A percentile compares a stretch with the other conserved stretches of the same genome.
phyloP scores from a whole-genome alignment of 2,329 filamentous ascomycete species.

The Aspergillus puulaauensis region DNA sequence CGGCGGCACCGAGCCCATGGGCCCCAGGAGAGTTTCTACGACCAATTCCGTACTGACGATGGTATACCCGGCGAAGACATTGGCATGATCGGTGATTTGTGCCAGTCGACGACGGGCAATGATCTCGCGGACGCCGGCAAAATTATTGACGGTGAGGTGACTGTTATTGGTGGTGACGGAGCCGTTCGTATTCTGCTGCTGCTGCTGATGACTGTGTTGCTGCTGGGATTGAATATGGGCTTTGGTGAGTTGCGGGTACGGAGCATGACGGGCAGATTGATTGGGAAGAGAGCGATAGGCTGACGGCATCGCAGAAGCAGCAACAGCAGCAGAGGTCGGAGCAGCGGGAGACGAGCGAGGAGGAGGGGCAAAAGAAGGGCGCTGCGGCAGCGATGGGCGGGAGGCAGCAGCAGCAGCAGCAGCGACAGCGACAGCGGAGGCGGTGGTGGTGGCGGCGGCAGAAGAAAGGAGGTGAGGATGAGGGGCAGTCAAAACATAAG shows the following conservation, averaged over 20 bases:
- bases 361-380: conserved; percentile 34
- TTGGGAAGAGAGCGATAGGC: conserved; percentile 42
- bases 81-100: conserved; percentile 47
- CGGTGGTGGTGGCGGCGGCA: conserved; percentile 15
- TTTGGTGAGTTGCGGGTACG: conserved; percentile 38
- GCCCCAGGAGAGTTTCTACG: conserved; percentile 43
- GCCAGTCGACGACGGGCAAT: conserved; percentile 43
- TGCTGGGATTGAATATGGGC: conserved; percentile 30
- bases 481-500: conserved; percentile 18
- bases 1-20: conserved; percentile 41
- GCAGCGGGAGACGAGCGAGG: conserved; percentile 28
- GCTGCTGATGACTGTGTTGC: conserved; percentile 15
- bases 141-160: conserved; percentile 38
- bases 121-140: conserved; percentile 42
- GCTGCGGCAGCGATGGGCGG: conserved; percentile 36
- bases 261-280: conserved; percentile 38
- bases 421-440: conserved; percentile 15
- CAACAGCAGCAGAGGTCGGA: conserved; percentile 27
- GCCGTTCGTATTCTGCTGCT: conserved; percentile 16
- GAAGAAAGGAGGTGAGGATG: conserved; percentile 19
- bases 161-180: conserved; percentile 16
- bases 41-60: conserved; percentile 46
- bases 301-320: conserved; percentile 43
- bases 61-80: conserved; percentile 44
- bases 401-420: conserved; percentile 18